Base-by-base conservation (phyloP, 108 stramenopile genomes). In the Nitzschia sp. region DNA sequence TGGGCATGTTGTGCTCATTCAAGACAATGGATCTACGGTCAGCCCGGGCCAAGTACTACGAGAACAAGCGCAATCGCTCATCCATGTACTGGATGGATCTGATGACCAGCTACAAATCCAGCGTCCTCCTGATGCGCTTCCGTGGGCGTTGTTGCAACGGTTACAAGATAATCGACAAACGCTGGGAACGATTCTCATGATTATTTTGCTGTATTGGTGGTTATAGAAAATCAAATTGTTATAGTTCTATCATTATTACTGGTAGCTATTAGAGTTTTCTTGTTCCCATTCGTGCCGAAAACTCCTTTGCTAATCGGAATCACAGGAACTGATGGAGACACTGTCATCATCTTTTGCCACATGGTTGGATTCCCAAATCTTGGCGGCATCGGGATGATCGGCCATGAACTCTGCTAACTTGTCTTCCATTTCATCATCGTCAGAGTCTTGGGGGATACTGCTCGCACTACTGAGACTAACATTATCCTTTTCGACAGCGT, bases 1-100 rank as follows among this genome's bases (percentile, higher is more conserved):
- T 48, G 46, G 46, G 3, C 46, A 48, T 48, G 46, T 48, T 15
- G 46, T 48, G 2, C n/a, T 48, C 6, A 48, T 48, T 5, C 14
- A 48, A 17, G 46, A 48, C n/a, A 48, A 48, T 48, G 46, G 46
- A 48, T 48, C 17, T 17, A 17, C 14, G 2, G 6, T 17, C 14
- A 17, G 6, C 14, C 14, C 14, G 17, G 46, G 46, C 14, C 14
- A 17, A 15, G 14, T 48, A 48, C 17, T 48, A 48, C 46, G 46
- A 6, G 46, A 48, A 48, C 46, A 48, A 48, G 46, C 46, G 17
- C 46, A 48, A 48, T 48, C 46, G n/a, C 17, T 48, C 14, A 48
- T 48, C 17, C 46, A 48, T 17, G 17, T 48, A 17, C n/a, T 17
- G 14, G 17, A 15, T 48, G 46, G 17, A 3, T 15, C 14, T 2